These are phyloP conservation scores for Candida anutae DNA, from an alignment of 1,139 yeast genomes.

Conservation along the genomic window DNA sequence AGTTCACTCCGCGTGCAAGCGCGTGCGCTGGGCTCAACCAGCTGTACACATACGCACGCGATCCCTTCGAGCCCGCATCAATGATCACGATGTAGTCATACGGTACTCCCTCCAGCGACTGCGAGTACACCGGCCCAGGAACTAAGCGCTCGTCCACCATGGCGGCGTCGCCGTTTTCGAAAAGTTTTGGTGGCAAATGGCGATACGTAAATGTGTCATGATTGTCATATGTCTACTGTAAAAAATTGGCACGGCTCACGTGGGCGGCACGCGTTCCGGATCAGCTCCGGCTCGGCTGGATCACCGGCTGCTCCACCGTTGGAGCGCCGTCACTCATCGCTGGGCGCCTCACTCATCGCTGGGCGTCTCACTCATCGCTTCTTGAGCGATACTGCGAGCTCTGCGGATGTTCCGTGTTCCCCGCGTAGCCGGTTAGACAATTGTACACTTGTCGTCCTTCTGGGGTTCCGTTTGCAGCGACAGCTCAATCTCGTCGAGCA, in stretches of 20 bases:
- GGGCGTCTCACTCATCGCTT: no score
- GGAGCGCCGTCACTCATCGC: no score
- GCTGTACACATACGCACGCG: slow-evolving; percentile 84
- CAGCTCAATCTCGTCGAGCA: slow-evolving; percentile 66
- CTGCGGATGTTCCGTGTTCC: no score
- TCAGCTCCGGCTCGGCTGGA: no score
- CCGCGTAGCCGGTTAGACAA: slow-evolving; percentile 22
- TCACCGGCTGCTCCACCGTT: no score
- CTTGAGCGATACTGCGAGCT: no score
- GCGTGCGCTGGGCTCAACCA: slow-evolving; percentile 48
- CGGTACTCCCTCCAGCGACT: slow-evolving; percentile 41
- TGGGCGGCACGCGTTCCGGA: no score
- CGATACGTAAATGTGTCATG: no score
- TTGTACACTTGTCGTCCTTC: slow-evolving; percentile 31
- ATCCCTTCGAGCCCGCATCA: slow-evolving; percentile 97
- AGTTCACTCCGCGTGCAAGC: slow-evolving; percentile 18
- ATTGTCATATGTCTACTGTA: no score
- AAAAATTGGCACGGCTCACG: no score
- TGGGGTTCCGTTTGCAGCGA: slow-evolving; percentile 41
- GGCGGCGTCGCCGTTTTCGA: background rate
- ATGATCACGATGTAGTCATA: slow-evolving; percentile 77
- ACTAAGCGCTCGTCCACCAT: slow-evolving; percentile 1
- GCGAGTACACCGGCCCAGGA: slow-evolving; percentile 24
- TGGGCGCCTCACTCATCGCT: no score
- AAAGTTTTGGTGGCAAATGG: no score